phyloP scores from a whole-genome alignment of 129 eudicot species.

The Logfia minima region DNA sequence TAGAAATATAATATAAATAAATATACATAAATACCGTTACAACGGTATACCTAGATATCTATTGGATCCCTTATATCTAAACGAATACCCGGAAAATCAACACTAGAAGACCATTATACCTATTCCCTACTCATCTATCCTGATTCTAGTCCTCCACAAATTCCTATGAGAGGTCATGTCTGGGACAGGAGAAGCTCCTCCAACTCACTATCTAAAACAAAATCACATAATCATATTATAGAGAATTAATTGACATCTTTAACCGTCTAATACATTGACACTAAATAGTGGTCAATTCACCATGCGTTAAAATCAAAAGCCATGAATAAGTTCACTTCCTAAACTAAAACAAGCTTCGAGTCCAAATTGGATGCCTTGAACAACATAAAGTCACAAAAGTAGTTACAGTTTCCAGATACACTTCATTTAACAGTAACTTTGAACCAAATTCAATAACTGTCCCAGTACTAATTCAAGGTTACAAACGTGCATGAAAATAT shows the following conservation, averaged over 20 bases:
- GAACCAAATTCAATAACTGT: background rate
- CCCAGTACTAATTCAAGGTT: background rate
- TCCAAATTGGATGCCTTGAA: background rate
- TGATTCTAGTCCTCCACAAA: no score
- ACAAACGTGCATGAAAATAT: background rate
- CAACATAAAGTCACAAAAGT: constrained; percentile 4
- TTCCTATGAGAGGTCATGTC: no score
- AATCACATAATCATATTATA: background rate
- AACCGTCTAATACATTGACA: background rate
- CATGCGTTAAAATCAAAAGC: background rate
- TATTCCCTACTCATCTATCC: no score
- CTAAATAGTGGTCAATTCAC: background rate
- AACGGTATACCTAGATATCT: no score
- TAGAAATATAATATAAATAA: no score
- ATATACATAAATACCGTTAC: no score
- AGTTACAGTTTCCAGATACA: background rate
- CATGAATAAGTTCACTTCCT: constrained; percentile 7
- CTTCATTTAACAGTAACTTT: constrained; percentile 3
- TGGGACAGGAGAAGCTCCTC: no score
- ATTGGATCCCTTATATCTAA: no score
- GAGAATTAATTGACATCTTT: background rate
- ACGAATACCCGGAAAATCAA: no score
- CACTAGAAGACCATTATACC: no score
- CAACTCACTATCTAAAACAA: constrained; percentile 1
- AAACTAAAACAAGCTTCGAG: constrained; percentile 14